phyloP scores from a whole-genome alignment of 345 rosid genomes.

The Capsella bursapastoris region DNA sequence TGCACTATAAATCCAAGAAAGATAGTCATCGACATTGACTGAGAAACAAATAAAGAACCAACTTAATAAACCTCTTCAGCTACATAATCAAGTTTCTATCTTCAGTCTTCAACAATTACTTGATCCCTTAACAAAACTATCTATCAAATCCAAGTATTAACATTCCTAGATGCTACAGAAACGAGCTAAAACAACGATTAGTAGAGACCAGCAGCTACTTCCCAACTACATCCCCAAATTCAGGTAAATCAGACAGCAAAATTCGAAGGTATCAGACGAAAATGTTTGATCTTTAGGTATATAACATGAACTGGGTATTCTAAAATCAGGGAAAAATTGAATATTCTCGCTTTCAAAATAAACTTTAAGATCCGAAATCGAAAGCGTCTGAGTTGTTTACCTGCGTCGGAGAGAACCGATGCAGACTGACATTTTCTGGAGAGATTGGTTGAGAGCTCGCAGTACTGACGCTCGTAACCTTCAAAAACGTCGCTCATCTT shows the following conservation, averaged over 20 bases:
- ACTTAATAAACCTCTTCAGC: not conserved
- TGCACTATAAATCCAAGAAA: not conserved
- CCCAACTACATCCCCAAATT: too few species aligned
- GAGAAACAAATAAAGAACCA: not conserved
- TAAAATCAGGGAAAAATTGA: not conserved
- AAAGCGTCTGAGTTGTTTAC: conserved; percentile 26
- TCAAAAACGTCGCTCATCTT: conserved; percentile 85
- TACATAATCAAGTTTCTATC: not conserved
- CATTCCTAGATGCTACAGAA: not conserved
- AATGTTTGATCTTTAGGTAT: not conserved
- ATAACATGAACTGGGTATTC: not conserved
- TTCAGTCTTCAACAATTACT: conserved; percentile 7
- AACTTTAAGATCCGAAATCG: not conserved
- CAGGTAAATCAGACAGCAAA: too few species aligned
- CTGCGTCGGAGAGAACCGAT: conserved; percentile 59
- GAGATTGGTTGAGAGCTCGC: conserved; percentile 88
- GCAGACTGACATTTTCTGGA: conserved; percentile 73
- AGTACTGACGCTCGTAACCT: conserved; percentile 92
- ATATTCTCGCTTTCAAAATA: not conserved
- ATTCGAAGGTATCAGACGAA: not conserved
- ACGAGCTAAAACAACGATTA: not conserved
- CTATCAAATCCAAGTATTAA: too few species aligned
- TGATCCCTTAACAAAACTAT: not conserved
- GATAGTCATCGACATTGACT: not conserved
- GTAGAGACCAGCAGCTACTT: not conserved